phyloP scores from a whole-genome alignment of 306 rosid species.

The Ochetophila trinervis region DNA sequence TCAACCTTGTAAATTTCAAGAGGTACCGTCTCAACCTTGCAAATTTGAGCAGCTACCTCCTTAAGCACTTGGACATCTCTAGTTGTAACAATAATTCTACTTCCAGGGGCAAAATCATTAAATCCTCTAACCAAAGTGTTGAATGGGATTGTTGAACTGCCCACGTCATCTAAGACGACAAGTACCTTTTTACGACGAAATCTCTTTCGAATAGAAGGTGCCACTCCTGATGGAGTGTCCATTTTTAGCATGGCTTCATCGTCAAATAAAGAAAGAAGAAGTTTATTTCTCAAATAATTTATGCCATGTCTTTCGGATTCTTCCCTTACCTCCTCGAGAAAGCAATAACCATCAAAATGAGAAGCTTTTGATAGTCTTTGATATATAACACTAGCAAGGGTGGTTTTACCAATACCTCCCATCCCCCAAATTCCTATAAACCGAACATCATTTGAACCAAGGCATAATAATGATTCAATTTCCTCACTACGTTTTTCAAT shows the following conservation, averaged over 20 bases:
- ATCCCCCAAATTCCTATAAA: constrained; percentile 9
- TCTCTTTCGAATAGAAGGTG: background rate
- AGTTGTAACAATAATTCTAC: constrained; percentile 5
- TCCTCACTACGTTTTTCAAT: background rate
- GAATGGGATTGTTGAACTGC: background rate
- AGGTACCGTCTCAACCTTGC: constrained; percentile 16
- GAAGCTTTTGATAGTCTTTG: background rate
- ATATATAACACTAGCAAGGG: constrained; percentile 1
- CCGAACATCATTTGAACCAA: background rate
- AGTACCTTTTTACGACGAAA: background rate
- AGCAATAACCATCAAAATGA: background rate
- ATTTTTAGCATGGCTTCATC: background rate
- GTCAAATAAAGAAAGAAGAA: background rate
- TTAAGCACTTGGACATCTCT: background rate
- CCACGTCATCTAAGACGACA: background rate
- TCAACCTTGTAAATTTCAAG: constrained; percentile 14
- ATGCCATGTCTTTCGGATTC: background rate
- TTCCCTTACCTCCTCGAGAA: background rate
- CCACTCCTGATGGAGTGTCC: background rate
- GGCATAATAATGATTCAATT: background rate
- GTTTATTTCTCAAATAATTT: background rate
- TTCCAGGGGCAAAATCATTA: background rate
- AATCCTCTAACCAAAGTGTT: background rate
- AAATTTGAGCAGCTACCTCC: background rate
- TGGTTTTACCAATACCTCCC: constrained; percentile 5